A percentile compares a stretch with the other conserved stretches of the same genome.
These are phyloP conservation scores for Didymella lethalis DNA, from an alignment of 2,329 filamentous ascomycete genomes.

Conservation along the genomic window DNA sequence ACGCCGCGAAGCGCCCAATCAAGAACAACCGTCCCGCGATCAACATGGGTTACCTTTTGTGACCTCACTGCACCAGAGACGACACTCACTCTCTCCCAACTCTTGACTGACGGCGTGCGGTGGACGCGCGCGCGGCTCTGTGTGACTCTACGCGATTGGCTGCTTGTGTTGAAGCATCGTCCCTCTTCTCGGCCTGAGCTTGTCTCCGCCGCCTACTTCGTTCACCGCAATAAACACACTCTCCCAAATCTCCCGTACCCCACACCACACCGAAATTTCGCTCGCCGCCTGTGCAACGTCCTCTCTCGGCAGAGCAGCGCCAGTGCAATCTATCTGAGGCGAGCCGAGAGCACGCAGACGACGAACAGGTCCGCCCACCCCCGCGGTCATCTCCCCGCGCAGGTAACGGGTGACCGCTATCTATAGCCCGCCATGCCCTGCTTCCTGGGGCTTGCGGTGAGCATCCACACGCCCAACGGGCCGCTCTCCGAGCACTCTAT, in stretches of 20 bases:
- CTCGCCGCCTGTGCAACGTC: conserved; percentile 22
- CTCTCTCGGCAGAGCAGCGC: conserved; percentile 16
- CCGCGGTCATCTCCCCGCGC: conserved; percentile 31
- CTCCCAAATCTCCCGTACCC: conserved; percentile 9
- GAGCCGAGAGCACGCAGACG: conserved; percentile 33
- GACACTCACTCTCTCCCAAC: conserved; percentile 1
- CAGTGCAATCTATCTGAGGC: conserved; percentile 21
- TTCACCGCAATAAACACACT: conserved; percentile 18
- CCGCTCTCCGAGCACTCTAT: conserved; percentile 93
- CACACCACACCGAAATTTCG: conserved; percentile 24
- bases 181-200: conserved; percentile 22
- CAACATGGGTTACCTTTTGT: conserved; percentile 1
- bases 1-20: conserved; percentile 19
- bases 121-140: conserved; percentile 21
- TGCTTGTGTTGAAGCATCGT: conserved; percentile 15
- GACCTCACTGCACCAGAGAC: conserved; percentile 1
- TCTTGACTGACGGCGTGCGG: conserved; percentile 16
- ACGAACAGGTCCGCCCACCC: conserved; percentile 22
- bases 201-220: conserved; percentile 14
- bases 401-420: conserved; percentile 14
- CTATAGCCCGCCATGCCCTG: conserved; percentile 73
- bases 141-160: conserved; percentile 29
- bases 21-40: conserved; percentile 3
- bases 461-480: conserved; percentile 82
- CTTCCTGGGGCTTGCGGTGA: conserved; percentile 98